A percentile compares a stretch with the other conserved stretches of the same genome.
These are phyloP conservation scores for Asterochloris sp. DNA, from an alignment of 139 green algal species.

Conservation along the genomic window DNA sequence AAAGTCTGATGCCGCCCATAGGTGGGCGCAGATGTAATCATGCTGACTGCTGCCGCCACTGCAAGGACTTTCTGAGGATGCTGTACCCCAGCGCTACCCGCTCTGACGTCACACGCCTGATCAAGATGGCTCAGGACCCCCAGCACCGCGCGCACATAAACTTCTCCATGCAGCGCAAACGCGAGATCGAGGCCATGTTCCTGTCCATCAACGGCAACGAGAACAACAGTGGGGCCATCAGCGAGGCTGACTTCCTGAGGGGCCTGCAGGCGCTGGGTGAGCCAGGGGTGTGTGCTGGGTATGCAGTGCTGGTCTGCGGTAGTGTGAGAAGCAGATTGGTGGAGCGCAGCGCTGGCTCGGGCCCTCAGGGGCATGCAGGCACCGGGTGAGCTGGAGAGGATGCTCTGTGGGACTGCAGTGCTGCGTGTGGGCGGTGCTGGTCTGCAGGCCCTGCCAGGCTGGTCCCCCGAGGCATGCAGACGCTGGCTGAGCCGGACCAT, in stretches of 20 bases:
- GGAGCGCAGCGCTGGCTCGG: too few relatives aligned
- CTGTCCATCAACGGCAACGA: neutral
- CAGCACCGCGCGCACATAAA: too few relatives aligned
- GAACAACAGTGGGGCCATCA: neutral
- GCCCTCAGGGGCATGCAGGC: too few relatives aligned
- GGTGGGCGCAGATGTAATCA: neutral
- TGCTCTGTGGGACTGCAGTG: too few relatives aligned
- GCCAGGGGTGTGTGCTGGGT: neutral
- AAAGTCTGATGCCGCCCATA: neutral
- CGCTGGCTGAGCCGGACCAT: too few relatives aligned
- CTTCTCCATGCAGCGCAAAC: neutral
- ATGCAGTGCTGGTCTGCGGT: neutral
- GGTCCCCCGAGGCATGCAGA: too few relatives aligned
- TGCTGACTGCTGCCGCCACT: neutral
- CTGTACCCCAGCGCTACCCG: conserved; percentile 11
- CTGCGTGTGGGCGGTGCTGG: too few relatives aligned
- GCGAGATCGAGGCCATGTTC: neutral
- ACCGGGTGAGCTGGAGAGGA: too few relatives aligned
- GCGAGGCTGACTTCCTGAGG: neutral
- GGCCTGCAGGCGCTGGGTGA: neutral
- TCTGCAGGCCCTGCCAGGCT: too few relatives aligned
- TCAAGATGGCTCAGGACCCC: conserved; percentile 5
- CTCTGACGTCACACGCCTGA: neutral
- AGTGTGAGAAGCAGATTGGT: too few relatives aligned
- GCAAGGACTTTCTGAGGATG: conserved; percentile 18